Base-by-base conservation (phyloP, 1,284 basidiomycete species). In the Malassezia sympodialis region DNA sequence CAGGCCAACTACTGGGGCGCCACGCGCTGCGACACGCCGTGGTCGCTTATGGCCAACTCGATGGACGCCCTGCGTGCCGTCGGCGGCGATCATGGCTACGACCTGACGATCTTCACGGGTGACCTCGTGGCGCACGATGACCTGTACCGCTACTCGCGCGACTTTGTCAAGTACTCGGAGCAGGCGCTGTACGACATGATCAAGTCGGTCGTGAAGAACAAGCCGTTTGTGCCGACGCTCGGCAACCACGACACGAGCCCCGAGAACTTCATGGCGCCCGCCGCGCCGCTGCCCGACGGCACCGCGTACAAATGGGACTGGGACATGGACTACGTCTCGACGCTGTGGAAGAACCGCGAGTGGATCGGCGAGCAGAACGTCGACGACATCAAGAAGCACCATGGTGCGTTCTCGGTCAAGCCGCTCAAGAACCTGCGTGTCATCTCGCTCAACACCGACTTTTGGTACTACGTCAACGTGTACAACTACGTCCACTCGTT, bases 401-500 rank as follows among this genome's bases (percentile, higher is more conserved):
- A 88, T 65, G 80, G 82, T 10, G 86, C 80, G 10, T 88, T 86
- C 70, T 83, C 82, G 76, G 84, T 87, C 17, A 79, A 79, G 59
- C 81, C 85, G 17, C 65, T 72, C 8, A 83, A 86, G 59, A 85
- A 84, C 2, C 76, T 89, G 24, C 79, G 84, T 28, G 76, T 88
- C 45, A 85, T 88, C 57, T 82, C 84, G 30, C 72, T 88, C 59
- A 87, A 88, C 68, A 87, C 85, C n/a, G 83, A 88, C 70, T 66
- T 71, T 39, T 69, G 67, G 67, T 73, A 71, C 64, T 61, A 58
- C 48, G 46, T 45, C 42, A 70, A 88, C 67, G 82, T 81, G 61
- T 86, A 86, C 76, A 84, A 84, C 69, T 87, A 83, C 68, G 83
- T 89, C 76, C 85, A 88, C 67, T 79, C 85, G 66, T 82, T 81